phyloP scores from a whole-genome alignment of 108 stramenopile species.

The Cylindrotheca closterium region DNA sequence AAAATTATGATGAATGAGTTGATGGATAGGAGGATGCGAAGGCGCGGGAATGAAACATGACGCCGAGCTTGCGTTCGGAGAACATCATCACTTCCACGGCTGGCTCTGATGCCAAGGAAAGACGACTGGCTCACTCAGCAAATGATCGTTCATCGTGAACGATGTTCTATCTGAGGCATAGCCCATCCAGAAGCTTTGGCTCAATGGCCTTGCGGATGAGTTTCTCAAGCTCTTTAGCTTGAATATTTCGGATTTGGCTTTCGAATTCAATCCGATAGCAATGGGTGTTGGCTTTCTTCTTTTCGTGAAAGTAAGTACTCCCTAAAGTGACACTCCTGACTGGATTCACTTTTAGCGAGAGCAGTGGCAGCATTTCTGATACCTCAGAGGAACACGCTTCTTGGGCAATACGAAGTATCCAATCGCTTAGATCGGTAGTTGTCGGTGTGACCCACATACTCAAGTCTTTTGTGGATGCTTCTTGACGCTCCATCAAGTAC shows the following conservation, averaged over 20 bases:
- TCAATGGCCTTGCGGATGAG: too few species aligned
- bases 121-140: too few species aligned
- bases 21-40: too few species aligned
- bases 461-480: conserved; percentile 31
- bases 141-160: too few species aligned
- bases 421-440: conserved; percentile 4
- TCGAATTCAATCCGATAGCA: conserved; percentile 42
- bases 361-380: not conserved
- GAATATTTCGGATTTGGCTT: conserved; percentile 21
- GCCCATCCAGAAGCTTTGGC: too few species aligned
- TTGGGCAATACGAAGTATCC: conserved; percentile 1
- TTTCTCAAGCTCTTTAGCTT: conserved; percentile 34
- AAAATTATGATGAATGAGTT: too few species aligned
- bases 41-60: too few species aligned
- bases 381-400: not conserved
- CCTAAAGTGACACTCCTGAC: conserved; percentile 19
- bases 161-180: too few species aligned
- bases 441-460: conserved; percentile 20
- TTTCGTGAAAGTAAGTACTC: conserved; percentile 19
- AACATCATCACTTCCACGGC: too few species aligned
- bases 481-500: conserved; percentile 17
- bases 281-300: conserved; percentile 17
- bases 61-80: too few species aligned
- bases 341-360: not conserved
- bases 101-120: too few species aligned